Evolutionary conservation across 495 filamentous ascomycete genomes (phyloP).

Genomic region (Aspergillus avenaceus): DNA sequence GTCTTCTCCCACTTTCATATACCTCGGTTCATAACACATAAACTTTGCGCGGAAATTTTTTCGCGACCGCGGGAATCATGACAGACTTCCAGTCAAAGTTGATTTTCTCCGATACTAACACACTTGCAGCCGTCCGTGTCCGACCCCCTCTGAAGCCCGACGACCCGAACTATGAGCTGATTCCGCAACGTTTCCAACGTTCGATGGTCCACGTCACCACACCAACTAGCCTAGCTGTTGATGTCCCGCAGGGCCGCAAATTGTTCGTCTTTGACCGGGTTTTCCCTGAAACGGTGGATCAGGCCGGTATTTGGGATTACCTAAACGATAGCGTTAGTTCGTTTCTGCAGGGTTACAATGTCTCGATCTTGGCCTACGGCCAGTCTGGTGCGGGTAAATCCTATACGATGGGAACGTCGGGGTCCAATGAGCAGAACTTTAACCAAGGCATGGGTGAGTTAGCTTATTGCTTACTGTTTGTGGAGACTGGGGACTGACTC

Average conservation of each 20-base stretch:
- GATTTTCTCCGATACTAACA: slow-evolving; percentile 15
- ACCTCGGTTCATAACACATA: not conserved
- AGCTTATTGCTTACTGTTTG: not conserved
- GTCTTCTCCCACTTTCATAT: slow-evolving; percentile 36
- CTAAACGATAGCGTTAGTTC: slow-evolving; percentile 83
- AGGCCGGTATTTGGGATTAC: slow-evolving; percentile 95
- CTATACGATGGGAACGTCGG: slow-evolving; percentile 97
- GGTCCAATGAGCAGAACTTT: slow-evolving; percentile 76
- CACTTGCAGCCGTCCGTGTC: slow-evolving; percentile 75
- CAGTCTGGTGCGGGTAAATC: slow-evolving; percentile 99
- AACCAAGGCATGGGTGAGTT: slow-evolving; percentile 71
- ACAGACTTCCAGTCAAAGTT: not conserved
- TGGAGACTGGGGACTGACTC: not conserved
- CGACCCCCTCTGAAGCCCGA: slow-evolving; percentile 78
- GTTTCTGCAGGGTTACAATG: slow-evolving; percentile 97
- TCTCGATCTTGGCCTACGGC: slow-evolving; percentile 94
- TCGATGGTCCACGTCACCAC: slow-evolving; percentile 88
- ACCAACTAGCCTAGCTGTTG: slow-evolving; percentile 78
- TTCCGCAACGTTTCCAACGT: slow-evolving; percentile 91
- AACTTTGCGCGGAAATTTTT: not conserved
- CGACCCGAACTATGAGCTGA: slow-evolving; percentile 90
- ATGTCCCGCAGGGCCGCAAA: slow-evolving; percentile 87
- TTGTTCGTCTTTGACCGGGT: slow-evolving; percentile 95
- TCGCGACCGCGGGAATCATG: not conserved
- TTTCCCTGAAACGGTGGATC: slow-evolving; percentile 76